Base-by-base conservation (phyloP, 2,329 filamentous ascomycete genomes). In the Microdochium bolleyi region DNA sequence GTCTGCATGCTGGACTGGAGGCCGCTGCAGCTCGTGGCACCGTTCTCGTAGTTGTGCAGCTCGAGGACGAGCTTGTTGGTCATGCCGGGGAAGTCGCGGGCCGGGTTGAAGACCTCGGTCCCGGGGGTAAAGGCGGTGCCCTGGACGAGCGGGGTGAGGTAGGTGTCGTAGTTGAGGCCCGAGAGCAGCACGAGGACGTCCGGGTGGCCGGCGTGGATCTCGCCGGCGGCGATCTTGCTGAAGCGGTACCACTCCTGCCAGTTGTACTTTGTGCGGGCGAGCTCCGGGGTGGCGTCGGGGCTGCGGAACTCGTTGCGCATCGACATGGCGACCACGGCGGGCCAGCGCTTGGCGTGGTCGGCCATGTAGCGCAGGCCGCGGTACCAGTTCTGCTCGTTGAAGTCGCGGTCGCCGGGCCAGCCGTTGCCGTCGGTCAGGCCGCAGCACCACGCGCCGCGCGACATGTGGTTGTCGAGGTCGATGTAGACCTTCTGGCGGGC, bases 361-460 rank as follows among this genome's bases (percentile, higher is more conserved):
- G 81, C 77, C 78, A 87, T 85, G 60, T 78, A 87, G 0, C 67
- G 64, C 22, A 81, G 68, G 0, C 83, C 84, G 9, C 83, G 71
- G 5, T 75, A 70, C 84, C 84, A 87, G 41, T 84, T 84, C 1
- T 70, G 65, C 0, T 76, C 70, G 53, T 78, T 64, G 57, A 84
- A 87, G 59, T 83, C 73, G 0, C 65, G 73, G 60, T 87, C 83
- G 11, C 82, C 79, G 67, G 80, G 84, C 80, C 80, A 84, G 24
- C 73, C 67, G 61, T 84, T 84, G 2, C 78, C 79, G 51, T 84
- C 81, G 0, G 61, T 67, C 0, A 64, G 68, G 9, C 68, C 71
- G 58, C 81, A 84, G 61, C 81, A 84, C 81, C 82, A 85, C 52
- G 70, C 70, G 2, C 72, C 82, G 49, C 70, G 73, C 10, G 78